Percentiles rank a stretch among this genome's conserved stretches.
These are phyloP conservation scores for Exophiala xenobiotica DNA, from an alignment of 2,329 filamentous ascomycete genomes.

Conservation along the genomic window DNA sequence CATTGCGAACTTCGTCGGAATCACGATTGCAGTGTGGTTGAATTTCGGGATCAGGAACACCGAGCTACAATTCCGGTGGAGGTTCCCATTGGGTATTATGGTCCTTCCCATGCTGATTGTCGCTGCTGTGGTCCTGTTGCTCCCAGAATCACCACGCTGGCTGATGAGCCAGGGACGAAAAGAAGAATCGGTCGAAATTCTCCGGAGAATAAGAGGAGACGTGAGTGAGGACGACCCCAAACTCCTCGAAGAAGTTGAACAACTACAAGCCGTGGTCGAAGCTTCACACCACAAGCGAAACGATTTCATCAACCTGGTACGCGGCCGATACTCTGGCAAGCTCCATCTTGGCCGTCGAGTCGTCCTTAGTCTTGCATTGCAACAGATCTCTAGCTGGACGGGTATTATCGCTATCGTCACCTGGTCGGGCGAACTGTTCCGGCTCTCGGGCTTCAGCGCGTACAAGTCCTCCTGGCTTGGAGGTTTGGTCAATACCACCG, in stretches of 20 bases:
- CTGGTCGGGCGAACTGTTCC: slow-evolving; percentile 35
- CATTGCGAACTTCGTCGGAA: slow-evolving; percentile 34
- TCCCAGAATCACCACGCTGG: slow-evolving; percentile 47
- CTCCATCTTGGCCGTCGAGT: slow-evolving; percentile 43
- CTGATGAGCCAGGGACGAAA: slow-evolving; percentile 39
- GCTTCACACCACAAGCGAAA: slow-evolving; percentile 41
- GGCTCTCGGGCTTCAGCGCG: slow-evolving; percentile 27
- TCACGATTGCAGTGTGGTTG: slow-evolving; percentile 35
- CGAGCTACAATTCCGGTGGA: slow-evolving; percentile 30
- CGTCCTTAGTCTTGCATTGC: slow-evolving; percentile 43
- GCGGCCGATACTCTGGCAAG: slow-evolving; percentile 37
- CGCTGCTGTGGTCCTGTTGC: slow-evolving; percentile 35
- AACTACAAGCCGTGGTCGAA: slow-evolving; percentile 44
- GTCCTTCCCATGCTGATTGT: slow-evolving; percentile 31
- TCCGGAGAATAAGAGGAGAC: slow-evolving; percentile 36
- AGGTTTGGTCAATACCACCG: slow-evolving; percentile 30
- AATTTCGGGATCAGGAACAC: slow-evolving; percentile 33
- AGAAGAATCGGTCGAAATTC: slow-evolving; percentile 38
- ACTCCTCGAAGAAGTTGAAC: slow-evolving; percentile 39
- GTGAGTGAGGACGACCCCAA: slow-evolving; percentile 36
- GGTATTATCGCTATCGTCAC: slow-evolving; percentile 46
- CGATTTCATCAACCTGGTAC: slow-evolving; percentile 42
- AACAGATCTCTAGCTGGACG: slow-evolving; percentile 48
- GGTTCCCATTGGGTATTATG: slow-evolving; percentile 36
- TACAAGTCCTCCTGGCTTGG: slow-evolving; percentile 32